Conservation (phyloP, 371 early-diverging fungal species). For the Cokeromyces recurvatus region DNA sequence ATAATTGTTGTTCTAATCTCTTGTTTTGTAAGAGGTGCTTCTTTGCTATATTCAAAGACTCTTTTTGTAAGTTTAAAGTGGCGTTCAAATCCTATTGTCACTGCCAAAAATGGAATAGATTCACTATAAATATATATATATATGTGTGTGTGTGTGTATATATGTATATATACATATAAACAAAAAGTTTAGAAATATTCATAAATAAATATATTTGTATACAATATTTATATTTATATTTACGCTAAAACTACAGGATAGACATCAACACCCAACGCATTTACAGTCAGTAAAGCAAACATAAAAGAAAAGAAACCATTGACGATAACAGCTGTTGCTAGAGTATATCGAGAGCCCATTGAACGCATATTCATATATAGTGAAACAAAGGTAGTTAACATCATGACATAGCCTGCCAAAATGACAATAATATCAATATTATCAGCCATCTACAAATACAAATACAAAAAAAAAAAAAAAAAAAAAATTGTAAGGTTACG, state of each 20-base stretch:
- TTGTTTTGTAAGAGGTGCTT: conserved; percentile 31
- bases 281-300: conserved; percentile 66
- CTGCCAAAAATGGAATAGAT: conserved; percentile 88
- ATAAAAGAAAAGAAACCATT: conserved; percentile 80
- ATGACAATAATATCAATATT: conserved; percentile 79
- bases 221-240: too few relatives aligned
- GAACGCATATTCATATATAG: conserved; percentile 84
- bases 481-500: too few relatives aligned
- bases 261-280: conserved; percentile 63
- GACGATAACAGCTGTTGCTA: conserved; percentile 60
- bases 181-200: too few relatives aligned
- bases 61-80: conserved; percentile 79
- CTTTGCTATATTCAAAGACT: conserved; percentile 53
- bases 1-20: conserved; percentile 64
- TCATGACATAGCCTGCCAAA: conserved; percentile 78
- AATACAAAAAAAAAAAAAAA: too few relatives aligned
- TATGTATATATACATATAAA: too few relatives aligned
- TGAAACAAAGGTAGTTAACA: conserved; percentile 76
- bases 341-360: conserved; percentile 79
- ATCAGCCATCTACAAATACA: conserved; percentile 65
- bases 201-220: too few relatives aligned
- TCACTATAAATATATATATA: conserved; percentile 44
- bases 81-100: conserved; percentile 92
- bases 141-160: conserved; percentile 1
- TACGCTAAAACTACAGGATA: conserved; percentile 70